Conservation (phyloP, 1,139 yeast genomes). For the Geotrichum klebahnii region DNA sequence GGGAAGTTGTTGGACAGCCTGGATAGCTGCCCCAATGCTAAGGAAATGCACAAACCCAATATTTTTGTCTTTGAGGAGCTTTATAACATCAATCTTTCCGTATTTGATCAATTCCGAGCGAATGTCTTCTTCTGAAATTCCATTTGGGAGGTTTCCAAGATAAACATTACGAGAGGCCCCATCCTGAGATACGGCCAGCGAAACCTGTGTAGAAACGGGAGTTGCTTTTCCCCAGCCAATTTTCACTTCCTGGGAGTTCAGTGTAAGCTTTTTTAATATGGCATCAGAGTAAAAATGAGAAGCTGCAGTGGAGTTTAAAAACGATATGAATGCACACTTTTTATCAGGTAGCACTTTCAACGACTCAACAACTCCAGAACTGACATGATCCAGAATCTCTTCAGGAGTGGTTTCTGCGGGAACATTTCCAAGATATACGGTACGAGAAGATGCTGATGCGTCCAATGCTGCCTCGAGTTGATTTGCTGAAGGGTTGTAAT, state of each 20-base stretch:
- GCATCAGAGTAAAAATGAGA: conserved; percentile 52
- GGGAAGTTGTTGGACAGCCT: conserved; percentile 65
- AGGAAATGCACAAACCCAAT: conserved; percentile 78
- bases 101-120: conserved; percentile 54
- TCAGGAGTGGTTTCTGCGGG: conserved; percentile 75
- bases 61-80: conserved; percentile 65
- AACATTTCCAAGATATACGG: conserved; percentile 85
- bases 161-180: conserved; percentile 91
- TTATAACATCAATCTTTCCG: conserved; percentile 79
- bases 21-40: conserved; percentile 73
- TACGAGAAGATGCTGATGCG: conserved; percentile 44
- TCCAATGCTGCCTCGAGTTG: conserved; percentile 1
- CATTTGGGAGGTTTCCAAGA: conserved; percentile 62
- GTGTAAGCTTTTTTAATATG: conserved; percentile 42
- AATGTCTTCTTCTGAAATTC: conserved; percentile 58
- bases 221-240: conserved; percentile 69
- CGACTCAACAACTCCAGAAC: conserved; percentile 85
- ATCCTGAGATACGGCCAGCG: conserved; percentile 70
- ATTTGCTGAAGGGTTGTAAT: conserved; percentile 2
- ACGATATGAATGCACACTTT: conserved; percentile 44
- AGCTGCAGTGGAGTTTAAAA: conserved; percentile 47
- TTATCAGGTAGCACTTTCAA: conserved; percentile 52
- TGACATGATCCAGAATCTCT: conserved; percentile 80
- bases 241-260: conserved; percentile 46
- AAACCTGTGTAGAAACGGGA: conserved; percentile 62